Percentiles rank a stretch among this genome's conserved stretches.
phyloP scores from a whole-genome alignment of 306 rosid genomes.

The Cyclanthera cordifolia region DNA sequence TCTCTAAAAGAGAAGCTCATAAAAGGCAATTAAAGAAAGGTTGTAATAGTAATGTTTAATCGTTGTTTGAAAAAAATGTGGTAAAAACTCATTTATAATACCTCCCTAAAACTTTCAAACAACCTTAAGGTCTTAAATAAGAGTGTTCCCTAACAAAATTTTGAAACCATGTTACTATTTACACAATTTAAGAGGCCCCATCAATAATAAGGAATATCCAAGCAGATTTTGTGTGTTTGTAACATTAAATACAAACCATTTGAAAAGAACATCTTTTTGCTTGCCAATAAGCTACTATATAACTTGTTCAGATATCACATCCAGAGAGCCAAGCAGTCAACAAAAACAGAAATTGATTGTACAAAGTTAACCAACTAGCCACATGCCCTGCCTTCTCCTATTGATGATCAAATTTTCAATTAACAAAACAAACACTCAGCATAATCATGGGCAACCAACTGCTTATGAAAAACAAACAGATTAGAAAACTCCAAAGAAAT shows the following conservation, averaged over 20 bases:
- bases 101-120: too few species aligned
- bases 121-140: not conserved
- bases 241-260: not conserved
- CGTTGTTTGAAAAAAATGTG: too few species aligned
- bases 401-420: not conserved
- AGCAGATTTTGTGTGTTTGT: not conserved
- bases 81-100: too few species aligned
- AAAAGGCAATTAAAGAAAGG: too few species aligned
- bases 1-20: too few species aligned
- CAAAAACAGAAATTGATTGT: conserved; percentile 11
- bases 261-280: conserved; percentile 1
- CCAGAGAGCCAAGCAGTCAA: conserved; percentile 4
- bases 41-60: too few species aligned
- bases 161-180: not conserved
- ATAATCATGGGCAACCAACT: conserved; percentile 3
- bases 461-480: not conserved
- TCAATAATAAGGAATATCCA: not conserved
- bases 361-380: conserved; percentile 5
- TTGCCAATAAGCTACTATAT: not conserved
- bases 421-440: conserved; percentile 1
- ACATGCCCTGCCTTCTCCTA: not conserved
- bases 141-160: not conserved
- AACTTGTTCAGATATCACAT: conserved; percentile 3
- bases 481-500: conserved; percentile 6
- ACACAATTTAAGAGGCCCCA: not conserved